Percentiles rank a stretch among this genome's conserved stretches.
These are phyloP conservation scores for Lactarius sanguifluus DNA, from an alignment of 768 basidiomycete genomes.

Conservation along the genomic window DNA sequence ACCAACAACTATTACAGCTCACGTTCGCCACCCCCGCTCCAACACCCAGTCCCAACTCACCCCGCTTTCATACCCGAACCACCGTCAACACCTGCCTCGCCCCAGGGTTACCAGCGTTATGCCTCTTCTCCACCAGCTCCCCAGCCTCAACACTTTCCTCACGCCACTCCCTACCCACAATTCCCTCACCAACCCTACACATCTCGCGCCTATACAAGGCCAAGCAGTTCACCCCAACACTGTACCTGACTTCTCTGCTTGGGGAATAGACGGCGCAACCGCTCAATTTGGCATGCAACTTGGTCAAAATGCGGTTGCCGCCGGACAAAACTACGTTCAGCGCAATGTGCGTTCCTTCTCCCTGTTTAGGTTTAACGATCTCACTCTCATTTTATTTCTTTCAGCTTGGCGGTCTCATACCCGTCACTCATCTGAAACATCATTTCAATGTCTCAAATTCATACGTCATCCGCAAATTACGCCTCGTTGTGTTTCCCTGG, in stretches of 20 bases:
- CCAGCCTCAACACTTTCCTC: slow-evolving; percentile 38
- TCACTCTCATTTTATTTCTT: slow-evolving; percentile 3
- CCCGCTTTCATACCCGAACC: slow-evolving; percentile 84
- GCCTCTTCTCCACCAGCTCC: slow-evolving; percentile 55
- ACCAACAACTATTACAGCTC: slow-evolving; percentile 39
- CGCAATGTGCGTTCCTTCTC: slow-evolving; percentile 66
- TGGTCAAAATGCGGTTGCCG: slow-evolving; percentile 85
- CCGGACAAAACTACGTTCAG: slow-evolving; percentile 94
- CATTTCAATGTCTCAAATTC: slow-evolving; percentile 96
- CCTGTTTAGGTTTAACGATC: neutral
- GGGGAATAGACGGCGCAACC: slow-evolving; percentile 90
- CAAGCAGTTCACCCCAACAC: slow-evolving; percentile 30
- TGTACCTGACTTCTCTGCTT: slow-evolving; percentile 57
- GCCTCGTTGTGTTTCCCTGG: slow-evolving; percentile 94
- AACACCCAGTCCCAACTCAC: slow-evolving; percentile 87
- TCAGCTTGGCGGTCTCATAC: slow-evolving; percentile 80
- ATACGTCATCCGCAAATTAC: slow-evolving; percentile 89
- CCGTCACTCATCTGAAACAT: slow-evolving; percentile 75
- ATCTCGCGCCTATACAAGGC: slow-evolving; percentile 29
- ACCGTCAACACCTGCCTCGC: slow-evolving; percentile 71
- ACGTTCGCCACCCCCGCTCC: slow-evolving; percentile 73
- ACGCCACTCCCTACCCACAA: slow-evolving; percentile 44
- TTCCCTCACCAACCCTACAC: slow-evolving; percentile 47
- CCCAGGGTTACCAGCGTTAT: slow-evolving; percentile 73
- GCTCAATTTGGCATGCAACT: slow-evolving; percentile 97